Conservation (phyloP, 257 asterid genomes). For the Solanum chmielewskii region DNA sequence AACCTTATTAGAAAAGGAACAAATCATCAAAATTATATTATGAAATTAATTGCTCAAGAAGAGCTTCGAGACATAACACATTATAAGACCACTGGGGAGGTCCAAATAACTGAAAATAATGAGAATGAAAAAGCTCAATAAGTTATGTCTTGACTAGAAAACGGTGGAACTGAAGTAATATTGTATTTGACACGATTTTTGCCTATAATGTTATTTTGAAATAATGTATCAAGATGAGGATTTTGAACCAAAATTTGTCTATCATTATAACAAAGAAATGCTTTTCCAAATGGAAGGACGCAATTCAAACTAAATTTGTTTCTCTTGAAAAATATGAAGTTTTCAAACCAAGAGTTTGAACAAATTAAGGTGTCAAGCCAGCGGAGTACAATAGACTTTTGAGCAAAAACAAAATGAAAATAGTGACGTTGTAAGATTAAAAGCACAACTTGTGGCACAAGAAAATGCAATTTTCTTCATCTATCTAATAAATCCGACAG, state of each 20-base stretch:
- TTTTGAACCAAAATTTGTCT: neutral
- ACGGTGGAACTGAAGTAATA: neutral
- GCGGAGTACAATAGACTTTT: neutral
- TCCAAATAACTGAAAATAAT: neutral
- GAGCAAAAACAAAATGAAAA: neutral
- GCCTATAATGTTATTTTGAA: neutral
- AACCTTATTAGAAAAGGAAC: neutral
- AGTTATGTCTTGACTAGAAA: neutral
- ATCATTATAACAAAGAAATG: neutral
- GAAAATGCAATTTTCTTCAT: neutral
- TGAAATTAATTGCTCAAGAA: neutral
- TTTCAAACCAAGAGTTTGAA: neutral
- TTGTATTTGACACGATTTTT: neutral
- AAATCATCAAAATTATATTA: too few species aligned
- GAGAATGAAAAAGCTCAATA: neutral
- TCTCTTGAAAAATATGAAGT: neutral
- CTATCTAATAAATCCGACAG: neutral
- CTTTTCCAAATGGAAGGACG: neutral
- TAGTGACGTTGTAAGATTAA: neutral
- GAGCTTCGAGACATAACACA: neutral
- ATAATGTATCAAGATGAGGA: neutral
- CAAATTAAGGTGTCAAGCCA: neutral
- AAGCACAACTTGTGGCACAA: neutral
- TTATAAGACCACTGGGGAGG: neutral
- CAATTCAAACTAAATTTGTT: neutral